phyloP scores from a whole-genome alignment of 805 yeast genomes.

The Saccharomycopsis oosterbeekiorum region DNA sequence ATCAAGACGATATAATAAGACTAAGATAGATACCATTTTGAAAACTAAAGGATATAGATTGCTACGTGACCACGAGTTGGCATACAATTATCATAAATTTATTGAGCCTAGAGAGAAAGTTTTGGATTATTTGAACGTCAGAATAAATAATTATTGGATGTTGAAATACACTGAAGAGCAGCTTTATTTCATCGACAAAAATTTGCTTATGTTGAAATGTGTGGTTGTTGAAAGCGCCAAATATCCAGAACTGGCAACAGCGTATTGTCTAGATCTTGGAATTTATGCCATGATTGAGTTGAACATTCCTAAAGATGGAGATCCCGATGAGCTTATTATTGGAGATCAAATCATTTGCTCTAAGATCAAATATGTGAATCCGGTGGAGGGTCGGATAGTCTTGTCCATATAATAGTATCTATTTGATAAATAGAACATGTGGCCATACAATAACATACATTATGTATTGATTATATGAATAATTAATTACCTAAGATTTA shows the following conservation, averaged over 20 bases:
- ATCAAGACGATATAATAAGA: slow-evolving; percentile 4
- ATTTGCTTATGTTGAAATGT: slow-evolving; percentile 10
- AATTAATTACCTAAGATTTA: no score
- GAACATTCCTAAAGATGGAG: neutral
- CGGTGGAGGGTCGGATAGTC: slow-evolving; percentile 9
- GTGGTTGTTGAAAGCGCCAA: slow-evolving; percentile 8
- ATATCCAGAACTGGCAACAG: slow-evolving; percentile 9
- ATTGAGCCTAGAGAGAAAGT: slow-evolving; percentile 5
- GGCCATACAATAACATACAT: neutral
- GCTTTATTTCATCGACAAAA: neutral
- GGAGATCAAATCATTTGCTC: slow-evolving; percentile 17
- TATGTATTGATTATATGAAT: neutral
- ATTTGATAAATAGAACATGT: no score
- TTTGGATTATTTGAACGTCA: neutral
- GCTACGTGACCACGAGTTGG: neutral
- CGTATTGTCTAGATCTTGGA: slow-evolving; percentile 15
- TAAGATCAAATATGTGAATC: slow-evolving; percentile 3
- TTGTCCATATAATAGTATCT: neutral
- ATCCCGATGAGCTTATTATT: slow-evolving; percentile 5
- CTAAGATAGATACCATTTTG: neutral
- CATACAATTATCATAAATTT: slow-evolving; percentile 6
- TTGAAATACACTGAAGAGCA: slow-evolving; percentile 10
- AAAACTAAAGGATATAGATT: neutral
- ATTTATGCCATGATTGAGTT: slow-evolving; percentile 5
- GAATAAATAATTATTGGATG: slow-evolving; percentile 7